Evolutionary conservation across 352 stramenopile species (phyloP).

Genomic region (Globisporangium abappressorium): DNA sequence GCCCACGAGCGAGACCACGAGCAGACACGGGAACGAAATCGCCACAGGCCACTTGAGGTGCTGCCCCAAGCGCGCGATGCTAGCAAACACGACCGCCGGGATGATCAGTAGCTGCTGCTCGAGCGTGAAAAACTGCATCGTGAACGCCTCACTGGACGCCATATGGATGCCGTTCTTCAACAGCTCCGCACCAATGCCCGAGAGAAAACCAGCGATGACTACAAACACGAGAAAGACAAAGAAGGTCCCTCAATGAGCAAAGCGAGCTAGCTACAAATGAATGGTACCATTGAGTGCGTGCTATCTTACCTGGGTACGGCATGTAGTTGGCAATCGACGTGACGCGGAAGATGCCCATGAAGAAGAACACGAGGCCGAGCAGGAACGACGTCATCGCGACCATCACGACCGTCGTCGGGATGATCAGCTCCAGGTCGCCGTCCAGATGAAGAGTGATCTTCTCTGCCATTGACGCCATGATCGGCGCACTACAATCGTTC

Average conservation of each 20-base stretch:
- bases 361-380: slow-evolving; percentile 58
- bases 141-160: slow-evolving; percentile 56
- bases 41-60: slow-evolving; percentile 61
- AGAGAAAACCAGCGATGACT: slow-evolving; percentile 80
- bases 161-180: slow-evolving; percentile 83
- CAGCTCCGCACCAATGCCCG: slow-evolving; percentile 71
- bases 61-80: slow-evolving; percentile 50
- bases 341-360: slow-evolving; percentile 66
- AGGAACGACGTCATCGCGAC: slow-evolving; percentile 64
- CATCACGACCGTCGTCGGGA: slow-evolving; percentile 74
- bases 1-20: slow-evolving; percentile 51
- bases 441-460: slow-evolving; percentile 61
- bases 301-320: slow-evolving; percentile 52
- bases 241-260: background rate
- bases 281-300: background rate
- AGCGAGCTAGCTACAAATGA: background rate
- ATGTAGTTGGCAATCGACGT: slow-evolving; percentile 85
- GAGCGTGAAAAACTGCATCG: slow-evolving; percentile 49
- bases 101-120: slow-evolving; percentile 54
- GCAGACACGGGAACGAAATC: slow-evolving; percentile 67
- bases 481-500: slow-evolving; percentile 33
- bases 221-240: background rate
- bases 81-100: slow-evolving; percentile 58
- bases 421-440: slow-evolving; percentile 53
- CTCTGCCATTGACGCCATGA: slow-evolving; percentile 74